Evolutionary conservation across 306 rosid genomes (phyloP).

Genomic region (Acacia acuminata): DNA sequence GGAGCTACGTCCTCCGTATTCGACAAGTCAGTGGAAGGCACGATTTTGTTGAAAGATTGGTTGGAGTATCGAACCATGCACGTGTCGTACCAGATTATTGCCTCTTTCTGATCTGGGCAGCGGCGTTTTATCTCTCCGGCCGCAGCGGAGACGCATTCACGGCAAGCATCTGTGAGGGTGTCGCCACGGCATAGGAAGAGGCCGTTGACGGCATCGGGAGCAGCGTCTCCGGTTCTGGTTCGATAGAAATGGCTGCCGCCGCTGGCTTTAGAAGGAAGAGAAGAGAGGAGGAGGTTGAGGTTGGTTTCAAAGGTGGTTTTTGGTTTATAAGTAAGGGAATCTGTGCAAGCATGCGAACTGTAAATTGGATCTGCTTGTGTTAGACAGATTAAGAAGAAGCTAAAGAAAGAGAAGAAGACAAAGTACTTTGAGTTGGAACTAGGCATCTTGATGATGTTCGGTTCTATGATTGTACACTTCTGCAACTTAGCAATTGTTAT

Average conservation of each 20-base stretch:
- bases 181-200: constrained; percentile 43
- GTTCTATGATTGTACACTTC: neutral
- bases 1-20: neutral
- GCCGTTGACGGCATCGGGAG: constrained; percentile 15
- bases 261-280: constrained; percentile 30
- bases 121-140: constrained; percentile 9
- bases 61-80: constrained; percentile 39
- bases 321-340: neutral
- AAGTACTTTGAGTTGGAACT: neutral
- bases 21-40: constrained; percentile 1
- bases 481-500: neutral
- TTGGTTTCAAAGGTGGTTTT: constrained; percentile 37
- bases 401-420: neutral
- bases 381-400: neutral
- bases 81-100: constrained; percentile 36
- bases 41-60: constrained; percentile 19
- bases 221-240: neutral
- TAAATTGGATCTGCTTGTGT: constrained; percentile 16
- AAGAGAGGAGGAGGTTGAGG: constrained; percentile 40
- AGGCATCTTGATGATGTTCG: neutral
- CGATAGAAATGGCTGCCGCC: constrained; percentile 20
- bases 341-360: neutral
- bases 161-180: neutral
- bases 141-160: constrained; percentile 19
- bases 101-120: constrained; percentile 3